Percentiles rank a stretch among this genome's conserved stretches.
Conservation (phyloP, 1,284 basidiomycete genomes). For the Melampsora abietis-canadensis region DNA sequence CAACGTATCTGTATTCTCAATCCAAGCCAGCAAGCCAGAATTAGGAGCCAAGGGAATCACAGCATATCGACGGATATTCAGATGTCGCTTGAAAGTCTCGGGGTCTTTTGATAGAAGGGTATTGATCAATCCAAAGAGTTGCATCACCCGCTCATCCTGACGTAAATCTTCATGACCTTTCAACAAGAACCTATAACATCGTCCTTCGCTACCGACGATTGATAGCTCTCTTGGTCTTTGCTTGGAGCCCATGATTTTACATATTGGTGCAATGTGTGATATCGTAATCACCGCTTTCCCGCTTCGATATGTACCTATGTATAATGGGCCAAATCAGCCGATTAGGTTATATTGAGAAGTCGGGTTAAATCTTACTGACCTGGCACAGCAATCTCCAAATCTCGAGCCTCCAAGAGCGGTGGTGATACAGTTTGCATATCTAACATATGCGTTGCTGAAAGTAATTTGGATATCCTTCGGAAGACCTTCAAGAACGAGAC, state of each 20-base stretch:
- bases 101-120: constrained; percentile 88
- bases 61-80: constrained; percentile 89
- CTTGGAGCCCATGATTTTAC: constrained; percentile 95
- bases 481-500: constrained; percentile 66
- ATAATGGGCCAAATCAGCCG: not conserved
- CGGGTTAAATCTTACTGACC: constrained; percentile 58
- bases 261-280: constrained; percentile 74
- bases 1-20: constrained; percentile 94
- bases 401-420: constrained; percentile 78
- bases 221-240: constrained; percentile 88
- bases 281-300: constrained; percentile 84
- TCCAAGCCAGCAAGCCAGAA: constrained; percentile 91
- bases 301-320: constrained; percentile 81
- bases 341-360: too few species aligned
- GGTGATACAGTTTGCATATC: constrained; percentile 98
- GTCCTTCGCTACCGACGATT: constrained; percentile 85
- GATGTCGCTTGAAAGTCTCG: constrained; percentile 89
- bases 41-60: constrained; percentile 95
- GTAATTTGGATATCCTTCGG: constrained; percentile 91
- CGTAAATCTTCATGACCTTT: constrained; percentile 99
- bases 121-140: constrained; percentile 95
- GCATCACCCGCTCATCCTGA: constrained; percentile 99
- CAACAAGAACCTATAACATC: constrained; percentile 86
- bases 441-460: constrained; percentile 82
- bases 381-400: constrained; percentile 90